These are phyloP conservation scores for Pseudogymnoascus sp. DNA, from an alignment of 2,329 filamentous ascomycete species.

Conservation along the genomic window DNA sequence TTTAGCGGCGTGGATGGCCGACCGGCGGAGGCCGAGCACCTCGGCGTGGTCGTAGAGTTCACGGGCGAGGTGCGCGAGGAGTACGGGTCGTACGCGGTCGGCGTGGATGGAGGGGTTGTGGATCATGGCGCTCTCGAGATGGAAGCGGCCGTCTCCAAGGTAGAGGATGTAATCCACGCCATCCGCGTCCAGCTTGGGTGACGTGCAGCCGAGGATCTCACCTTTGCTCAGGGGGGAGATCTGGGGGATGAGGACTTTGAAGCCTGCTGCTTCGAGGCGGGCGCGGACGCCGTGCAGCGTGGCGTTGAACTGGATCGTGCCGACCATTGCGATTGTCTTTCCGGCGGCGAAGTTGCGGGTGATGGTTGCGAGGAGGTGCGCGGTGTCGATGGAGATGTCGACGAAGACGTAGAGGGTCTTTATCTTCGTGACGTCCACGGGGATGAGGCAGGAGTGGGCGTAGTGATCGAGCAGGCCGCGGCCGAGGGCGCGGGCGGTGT, in stretches of 20 bases:
- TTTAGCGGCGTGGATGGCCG: slow-evolving; percentile 70
- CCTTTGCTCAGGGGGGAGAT: slow-evolving; percentile 89
- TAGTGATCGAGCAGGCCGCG: slow-evolving; percentile 96
- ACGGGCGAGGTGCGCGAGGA: slow-evolving; percentile 80
- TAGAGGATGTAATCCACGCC: slow-evolving; percentile 75
- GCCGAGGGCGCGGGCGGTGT: slow-evolving; percentile 85
- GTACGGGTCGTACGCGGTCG: slow-evolving; percentile 95
- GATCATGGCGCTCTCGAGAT: slow-evolving; percentile 98
- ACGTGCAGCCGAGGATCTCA: slow-evolving; percentile 96
- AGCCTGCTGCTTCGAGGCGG: slow-evolving; percentile 75
- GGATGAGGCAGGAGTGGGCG: slow-evolving; percentile 92
- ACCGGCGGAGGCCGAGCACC: slow-evolving; percentile 73
- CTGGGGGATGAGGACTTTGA: slow-evolving; percentile 80
- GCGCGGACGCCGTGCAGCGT: slow-evolving; percentile 82
- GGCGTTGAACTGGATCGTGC: slow-evolving; percentile 98
- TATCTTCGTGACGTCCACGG: slow-evolving; percentile 92
- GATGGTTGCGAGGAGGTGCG: slow-evolving; percentile 78
- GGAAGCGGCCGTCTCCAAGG: slow-evolving; percentile 86
- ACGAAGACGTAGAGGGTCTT: slow-evolving; percentile 98
- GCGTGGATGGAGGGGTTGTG: slow-evolving; percentile 88
- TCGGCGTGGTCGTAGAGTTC: slow-evolving; percentile 90
- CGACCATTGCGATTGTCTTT: slow-evolving; percentile 86
- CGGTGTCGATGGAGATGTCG: slow-evolving; percentile 90
- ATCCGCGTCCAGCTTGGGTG: slow-evolving; percentile 59
- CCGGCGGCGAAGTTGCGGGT: slow-evolving; percentile 80